Evolutionary conservation across 441 rosid species (phyloP).

Genomic region (Omphalea diandra): DNA sequence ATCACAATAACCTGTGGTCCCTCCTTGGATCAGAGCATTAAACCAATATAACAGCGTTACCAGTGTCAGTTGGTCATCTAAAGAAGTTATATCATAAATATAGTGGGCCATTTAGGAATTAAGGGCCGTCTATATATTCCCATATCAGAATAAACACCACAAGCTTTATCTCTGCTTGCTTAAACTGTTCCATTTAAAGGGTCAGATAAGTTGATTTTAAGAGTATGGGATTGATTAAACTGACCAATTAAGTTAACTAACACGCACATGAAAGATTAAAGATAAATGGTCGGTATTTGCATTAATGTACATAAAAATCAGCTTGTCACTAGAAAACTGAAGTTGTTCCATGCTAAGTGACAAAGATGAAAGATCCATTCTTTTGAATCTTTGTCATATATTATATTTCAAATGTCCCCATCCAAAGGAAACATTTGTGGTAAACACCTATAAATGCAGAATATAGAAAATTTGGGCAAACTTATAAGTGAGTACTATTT

Average conservation of each 20-base stretch:
- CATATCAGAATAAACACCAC: slow-evolving; percentile 11
- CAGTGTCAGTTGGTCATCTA: not conserved
- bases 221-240: too few species aligned
- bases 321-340: not conserved
- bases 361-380: not conserved
- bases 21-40: not conserved
- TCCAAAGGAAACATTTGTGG: not conserved
- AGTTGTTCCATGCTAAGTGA: not conserved
- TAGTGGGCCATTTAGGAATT: not conserved
- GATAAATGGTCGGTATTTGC: not conserved
- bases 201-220: too few species aligned
- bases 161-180: not conserved
- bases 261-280: not conserved
- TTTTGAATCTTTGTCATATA: not conserved
- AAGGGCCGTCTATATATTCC: too few species aligned
- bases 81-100: not conserved
- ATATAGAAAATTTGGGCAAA: not conserved
- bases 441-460: not conserved
- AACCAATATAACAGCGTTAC: not conserved
- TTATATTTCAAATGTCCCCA: not conserved
- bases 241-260: slow-evolving; percentile 2
- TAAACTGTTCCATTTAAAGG: not conserved
- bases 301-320: not conserved
- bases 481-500: too few species aligned
- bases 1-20: not conserved